Evolutionary conservation across 163 green algal genomes (phyloP).

Genomic region (Chloromonas sp.): DNA sequence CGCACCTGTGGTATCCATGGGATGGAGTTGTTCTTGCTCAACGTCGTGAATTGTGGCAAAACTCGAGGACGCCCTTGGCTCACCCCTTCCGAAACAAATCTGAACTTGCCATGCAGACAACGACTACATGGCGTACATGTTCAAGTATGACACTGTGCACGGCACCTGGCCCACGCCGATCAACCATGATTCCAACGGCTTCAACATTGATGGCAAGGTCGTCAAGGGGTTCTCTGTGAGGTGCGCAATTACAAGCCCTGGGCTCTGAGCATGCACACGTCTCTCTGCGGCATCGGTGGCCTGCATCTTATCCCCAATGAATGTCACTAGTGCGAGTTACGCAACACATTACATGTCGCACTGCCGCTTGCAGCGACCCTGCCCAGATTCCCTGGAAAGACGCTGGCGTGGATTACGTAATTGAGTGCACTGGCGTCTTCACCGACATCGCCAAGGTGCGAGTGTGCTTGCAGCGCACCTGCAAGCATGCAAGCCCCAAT

Average conservation of each 20-base stretch:
- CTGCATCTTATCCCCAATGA: neutral
- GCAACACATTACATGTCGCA: too few species aligned
- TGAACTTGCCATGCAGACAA: neutral
- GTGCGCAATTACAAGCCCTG: constrained; percentile 26
- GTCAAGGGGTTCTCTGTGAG: constrained; percentile 67
- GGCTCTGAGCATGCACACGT: too few species aligned
- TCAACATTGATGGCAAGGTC: constrained; percentile 63
- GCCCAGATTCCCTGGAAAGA: constrained; percentile 84
- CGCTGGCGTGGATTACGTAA: constrained; percentile 80
- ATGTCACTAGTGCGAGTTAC: neutral
- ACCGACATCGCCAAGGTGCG: constrained; percentile 76
- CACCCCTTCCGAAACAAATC: too few species aligned
- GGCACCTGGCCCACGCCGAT: constrained; percentile 64
- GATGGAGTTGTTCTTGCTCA: too few species aligned
- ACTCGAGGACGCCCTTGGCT: too few species aligned
- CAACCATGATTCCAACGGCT: constrained; percentile 19
- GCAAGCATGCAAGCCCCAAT: neutral
- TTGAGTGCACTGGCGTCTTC: constrained; percentile 95
- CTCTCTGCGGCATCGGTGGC: too few species aligned
- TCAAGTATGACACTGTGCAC: constrained; percentile 95
- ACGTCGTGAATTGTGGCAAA: too few species aligned
- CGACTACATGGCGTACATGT: constrained; percentile 60
- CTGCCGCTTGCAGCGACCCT: constrained; percentile 63
- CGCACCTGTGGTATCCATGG: neutral
- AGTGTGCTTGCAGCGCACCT: neutral